phyloP scores from a whole-genome alignment of 2,329 filamentous ascomycete species.

The Keithomyces neogunnii region DNA sequence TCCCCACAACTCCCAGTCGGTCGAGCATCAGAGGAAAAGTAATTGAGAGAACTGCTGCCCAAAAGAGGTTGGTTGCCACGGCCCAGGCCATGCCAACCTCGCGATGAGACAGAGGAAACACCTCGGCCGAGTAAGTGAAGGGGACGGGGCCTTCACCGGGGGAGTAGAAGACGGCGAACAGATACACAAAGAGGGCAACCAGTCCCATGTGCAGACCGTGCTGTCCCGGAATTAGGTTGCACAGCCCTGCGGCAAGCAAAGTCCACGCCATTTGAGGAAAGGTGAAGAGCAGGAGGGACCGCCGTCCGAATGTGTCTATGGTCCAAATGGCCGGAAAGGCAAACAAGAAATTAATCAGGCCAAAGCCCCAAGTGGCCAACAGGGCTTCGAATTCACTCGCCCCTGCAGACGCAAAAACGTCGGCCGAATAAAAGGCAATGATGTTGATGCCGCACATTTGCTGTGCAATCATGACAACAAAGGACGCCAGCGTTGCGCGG shows the following conservation, averaged over 20 bases:
- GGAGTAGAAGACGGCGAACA: slow-evolving; percentile 44
- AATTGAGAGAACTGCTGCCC: slow-evolving; percentile 52
- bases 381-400: slow-evolving; percentile 47
- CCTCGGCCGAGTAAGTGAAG: slow-evolving; percentile 60
- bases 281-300: slow-evolving; percentile 36
- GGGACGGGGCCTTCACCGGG: slow-evolving; percentile 57
- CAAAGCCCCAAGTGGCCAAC: slow-evolving; percentile 50
- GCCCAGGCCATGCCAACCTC: slow-evolving; percentile 65
- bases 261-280: slow-evolving; percentile 36
- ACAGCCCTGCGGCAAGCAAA: slow-evolving; percentile 33
- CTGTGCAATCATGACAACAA: slow-evolving; percentile 71
- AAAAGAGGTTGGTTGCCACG: slow-evolving; percentile 56
- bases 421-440: slow-evolving; percentile 67
- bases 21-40: slow-evolving; percentile 52
- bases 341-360: slow-evolving; percentile 49
- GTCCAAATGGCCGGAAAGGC: slow-evolving; percentile 51
- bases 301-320: slow-evolving; percentile 49
- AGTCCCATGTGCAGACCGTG: slow-evolving; percentile 29
- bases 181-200: slow-evolving; percentile 48
- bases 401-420: slow-evolving; percentile 50
- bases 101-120: slow-evolving; percentile 61
- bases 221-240: slow-evolving; percentile 38
- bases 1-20: slow-evolving; percentile 34
- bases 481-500: slow-evolving; percentile 67
- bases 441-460: slow-evolving; percentile 67